Evolutionary conservation across 306 rosid genomes (phyloP), one percentile per base, ranked within the genome.

Genomic region (Medicago arabica): DNA sequence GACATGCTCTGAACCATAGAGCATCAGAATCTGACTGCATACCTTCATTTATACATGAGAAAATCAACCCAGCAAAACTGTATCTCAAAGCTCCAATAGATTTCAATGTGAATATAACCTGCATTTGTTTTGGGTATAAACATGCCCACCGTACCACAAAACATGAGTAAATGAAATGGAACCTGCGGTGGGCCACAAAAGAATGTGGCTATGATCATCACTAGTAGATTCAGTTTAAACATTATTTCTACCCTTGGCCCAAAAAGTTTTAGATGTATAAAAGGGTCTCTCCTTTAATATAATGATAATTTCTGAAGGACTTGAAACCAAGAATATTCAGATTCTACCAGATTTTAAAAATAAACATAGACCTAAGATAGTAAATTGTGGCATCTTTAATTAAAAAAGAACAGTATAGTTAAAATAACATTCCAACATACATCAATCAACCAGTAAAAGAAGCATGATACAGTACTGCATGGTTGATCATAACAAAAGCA

Each of bases 21-120:
- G 86, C 80, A 84, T 75, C 86, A 79, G 75, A 86, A 80, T 87
- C 89, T 78, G 71, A 80, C 86, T 11, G 87, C 93, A 89, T 96
- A 90, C 99, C 99, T 95, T 92, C 72, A 70, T 67, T 85, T 80
- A 85, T 75, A 86, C 63, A 87, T 85, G 89, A 80, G 87, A 88
- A 90, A 90, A 85, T 86, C 92, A 87, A 91, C 85, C 87, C 88
- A 59, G 90, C 88, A 71, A 89, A 85, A 86, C 74, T 74, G 86
- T 82, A 85, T 81, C 88, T 90, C 94, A 86, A 81, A 85, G 96
- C 96, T 95, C 96, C 92, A 87, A 88, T 39, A 69, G 88, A 82
- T 74, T 81, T 87, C 92, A 89, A 88, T 84, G 84, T 50, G 88
- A 68, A 83, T 75, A 78, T 70, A 89, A 87, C 98, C 96, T 90